Base-by-base conservation (phyloP, 495 filamentous ascomycete species). In the Parathielavia appendiculata region DNA sequence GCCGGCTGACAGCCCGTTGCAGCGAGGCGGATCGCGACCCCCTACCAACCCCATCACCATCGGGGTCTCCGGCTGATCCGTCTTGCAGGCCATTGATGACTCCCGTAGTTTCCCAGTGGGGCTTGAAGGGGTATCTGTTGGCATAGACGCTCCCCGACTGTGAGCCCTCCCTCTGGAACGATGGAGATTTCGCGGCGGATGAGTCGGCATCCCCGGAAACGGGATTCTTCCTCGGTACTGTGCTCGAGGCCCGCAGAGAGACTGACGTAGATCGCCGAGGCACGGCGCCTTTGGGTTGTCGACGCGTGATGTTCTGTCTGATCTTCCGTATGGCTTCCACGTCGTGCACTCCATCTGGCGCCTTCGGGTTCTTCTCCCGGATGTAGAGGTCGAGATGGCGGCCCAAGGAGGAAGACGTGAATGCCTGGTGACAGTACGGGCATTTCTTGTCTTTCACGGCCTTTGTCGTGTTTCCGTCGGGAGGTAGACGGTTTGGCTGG, bases 321-420 rank as follows among this genome's bases (percentile, higher is more conserved):
- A 93, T 76, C 69, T 85, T 87, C 64, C 83, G 79, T 68, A 96
- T 96, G 71, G 88, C 88, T 7, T 91, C 88, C 34, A 95, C 87
- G 74, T 95, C 80, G 71, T 96, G 91, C 44, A 95, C 66, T 10
- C 90, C 91, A 72, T 96, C 91, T 4, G 90, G 80, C 2, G 84
- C 76, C 65, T 89, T 90, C 6, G 86, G 85, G 66, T 96, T 95
- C 73, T 89, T 92, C 63, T 87, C 85, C 68, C 88, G 89, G 60
- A 96, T 87, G 68, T 91, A 96, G 36, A 93, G 80, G 67, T 96
- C 91, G 26, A 96, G 81, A 74, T 96, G 91, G 39, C 91, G 87
- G 23, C 91, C 91, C n/a, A 96, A 79, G 4, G 90, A 93, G 7
- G 91, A 95, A 9, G 91, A 95, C 3, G 91, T 96, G 63, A 95